Evolutionary conservation across 768 basidiomycete genomes (phyloP).

Genomic region (Suillus tomentosus): DNA sequence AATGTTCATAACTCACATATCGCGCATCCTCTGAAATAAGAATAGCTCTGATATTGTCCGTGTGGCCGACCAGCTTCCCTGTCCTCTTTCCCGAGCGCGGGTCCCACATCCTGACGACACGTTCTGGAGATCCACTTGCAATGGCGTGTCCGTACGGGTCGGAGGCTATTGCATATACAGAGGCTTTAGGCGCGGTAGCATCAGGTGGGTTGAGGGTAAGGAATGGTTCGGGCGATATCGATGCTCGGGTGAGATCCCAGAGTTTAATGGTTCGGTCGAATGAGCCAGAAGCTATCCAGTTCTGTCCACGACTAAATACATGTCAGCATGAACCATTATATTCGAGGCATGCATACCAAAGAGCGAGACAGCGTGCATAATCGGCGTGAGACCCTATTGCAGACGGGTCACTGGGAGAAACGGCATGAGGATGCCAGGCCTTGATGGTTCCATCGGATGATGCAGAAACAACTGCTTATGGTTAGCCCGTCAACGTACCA

Average conservation of each 20-base stretch:
- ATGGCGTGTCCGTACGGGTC: constrained; percentile 81
- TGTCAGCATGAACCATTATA: constrained; percentile 18
- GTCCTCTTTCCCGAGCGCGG: constrained; percentile 81
- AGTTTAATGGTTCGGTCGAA: constrained; percentile 93
- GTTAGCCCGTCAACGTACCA: constrained; percentile 10
- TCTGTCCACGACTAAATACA: constrained; percentile 63
- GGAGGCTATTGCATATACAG: constrained; percentile 75
- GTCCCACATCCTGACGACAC: constrained; percentile 92
- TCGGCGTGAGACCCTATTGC: constrained; percentile 78
- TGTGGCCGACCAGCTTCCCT: constrained; percentile 91
- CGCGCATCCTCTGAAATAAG: constrained; percentile 86
- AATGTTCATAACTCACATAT: constrained; percentile 62
- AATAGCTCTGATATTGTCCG: constrained; percentile 93
- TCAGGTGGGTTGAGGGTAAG: constrained; percentile 71
- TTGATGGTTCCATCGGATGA: constrained; percentile 96
- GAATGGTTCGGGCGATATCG: constrained; percentile 50
- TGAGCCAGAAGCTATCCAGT: constrained; percentile 91
- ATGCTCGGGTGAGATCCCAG: constrained; percentile 75
- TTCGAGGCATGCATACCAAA: constrained; percentile 50
- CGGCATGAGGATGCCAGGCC: constrained; percentile 86
- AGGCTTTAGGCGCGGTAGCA: constrained; percentile 63
- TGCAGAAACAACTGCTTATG: constrained; percentile 75
- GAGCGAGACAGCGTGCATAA: constrained; percentile 80
- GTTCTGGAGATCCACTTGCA: constrained; percentile 89
- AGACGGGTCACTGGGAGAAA: constrained; percentile 57